phyloP scores from a whole-genome alignment of 805 yeast genomes.

The Dipodascus geniculatus region DNA sequence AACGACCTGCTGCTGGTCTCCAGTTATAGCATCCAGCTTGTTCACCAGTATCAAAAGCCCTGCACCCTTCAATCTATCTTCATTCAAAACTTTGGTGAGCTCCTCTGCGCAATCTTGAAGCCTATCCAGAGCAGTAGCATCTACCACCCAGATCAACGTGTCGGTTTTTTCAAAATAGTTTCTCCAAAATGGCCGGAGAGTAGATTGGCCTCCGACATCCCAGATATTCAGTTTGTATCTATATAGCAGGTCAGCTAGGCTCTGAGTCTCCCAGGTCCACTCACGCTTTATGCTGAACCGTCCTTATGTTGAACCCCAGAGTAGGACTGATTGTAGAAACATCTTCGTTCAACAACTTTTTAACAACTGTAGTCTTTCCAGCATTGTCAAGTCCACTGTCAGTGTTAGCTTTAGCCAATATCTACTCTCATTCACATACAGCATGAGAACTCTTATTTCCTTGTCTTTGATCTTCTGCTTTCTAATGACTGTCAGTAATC shows the following conservation, averaged over 20 bases:
- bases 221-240: constrained; percentile 27
- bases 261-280: background rate
- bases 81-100: constrained; percentile 46
- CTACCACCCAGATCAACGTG: constrained; percentile 78
- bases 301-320: constrained; percentile 75
- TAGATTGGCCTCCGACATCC: constrained; percentile 89
- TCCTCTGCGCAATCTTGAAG: constrained; percentile 55
- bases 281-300: constrained; percentile 33
- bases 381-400: constrained; percentile 71
- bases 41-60: constrained; percentile 60
- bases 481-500: constrained; percentile 63
- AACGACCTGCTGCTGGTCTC: constrained; percentile 7
- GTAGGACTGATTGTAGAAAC: constrained; percentile 64
- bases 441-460: constrained; percentile 60
- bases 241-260: no score
- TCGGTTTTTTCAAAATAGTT: constrained; percentile 82
- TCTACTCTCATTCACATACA: constrained; percentile 24
- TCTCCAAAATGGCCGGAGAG: constrained; percentile 83
- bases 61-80: constrained; percentile 60
- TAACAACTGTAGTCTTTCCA: constrained; percentile 81
- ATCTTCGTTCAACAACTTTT: constrained; percentile 39
- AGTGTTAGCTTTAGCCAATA: background rate
- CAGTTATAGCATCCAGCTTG: constrained; percentile 50
- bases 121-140: constrained; percentile 47
- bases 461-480: constrained; percentile 74